Evolutionary conservation across 192 early-diverging fungal species (phyloP).

Genomic region (Coemansia umbellata): DNA sequence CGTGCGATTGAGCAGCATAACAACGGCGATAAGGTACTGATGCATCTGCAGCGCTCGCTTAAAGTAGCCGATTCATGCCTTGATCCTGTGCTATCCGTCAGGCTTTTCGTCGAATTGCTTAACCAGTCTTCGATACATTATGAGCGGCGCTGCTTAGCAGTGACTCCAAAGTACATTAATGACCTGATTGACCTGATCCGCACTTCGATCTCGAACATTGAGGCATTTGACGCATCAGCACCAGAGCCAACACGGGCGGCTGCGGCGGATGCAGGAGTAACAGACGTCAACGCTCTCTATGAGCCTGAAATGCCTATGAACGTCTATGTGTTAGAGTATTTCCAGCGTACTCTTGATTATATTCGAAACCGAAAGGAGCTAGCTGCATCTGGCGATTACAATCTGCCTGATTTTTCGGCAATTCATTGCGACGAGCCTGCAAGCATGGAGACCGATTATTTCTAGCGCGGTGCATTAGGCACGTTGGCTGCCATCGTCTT

Average conservation of each 20-base stretch:
- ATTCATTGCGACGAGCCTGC: conserved; percentile 42
- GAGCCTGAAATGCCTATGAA: conserved; percentile 59
- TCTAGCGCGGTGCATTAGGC: too few relatives aligned
- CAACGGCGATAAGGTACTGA: conserved; percentile 85
- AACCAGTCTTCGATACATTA: conserved; percentile 95
- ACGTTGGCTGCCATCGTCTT: too few relatives aligned
- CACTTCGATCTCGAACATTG: conserved; percentile 64
- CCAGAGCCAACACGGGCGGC: conserved; percentile 53
- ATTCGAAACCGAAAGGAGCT: conserved; percentile 53
- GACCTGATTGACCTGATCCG: conserved; percentile 93
- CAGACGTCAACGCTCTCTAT: conserved; percentile 61
- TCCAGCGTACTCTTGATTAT: conserved; percentile 65
- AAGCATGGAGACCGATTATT: too few relatives aligned
- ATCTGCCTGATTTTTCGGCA: conserved; percentile 48
- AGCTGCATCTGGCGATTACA: conserved; percentile 34
- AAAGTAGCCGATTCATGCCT: conserved; percentile 93
- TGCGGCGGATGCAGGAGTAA: conserved; percentile 28
- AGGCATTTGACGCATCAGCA: conserved; percentile 62
- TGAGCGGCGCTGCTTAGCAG: conserved; percentile 86
- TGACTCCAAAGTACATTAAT: conserved; percentile 91
- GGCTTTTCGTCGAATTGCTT: conserved; percentile 96
- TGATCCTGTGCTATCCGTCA: conserved; percentile 84
- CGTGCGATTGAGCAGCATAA: conserved; percentile 65
- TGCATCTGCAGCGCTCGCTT: conserved; percentile 90
- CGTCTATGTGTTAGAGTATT: conserved; percentile 67